Percentiles rank a stretch among this genome's conserved stretches.
phyloP scores from a whole-genome alignment of 2,329 filamentous ascomycete species.

The Akanthomyces dipterigenus region DNA sequence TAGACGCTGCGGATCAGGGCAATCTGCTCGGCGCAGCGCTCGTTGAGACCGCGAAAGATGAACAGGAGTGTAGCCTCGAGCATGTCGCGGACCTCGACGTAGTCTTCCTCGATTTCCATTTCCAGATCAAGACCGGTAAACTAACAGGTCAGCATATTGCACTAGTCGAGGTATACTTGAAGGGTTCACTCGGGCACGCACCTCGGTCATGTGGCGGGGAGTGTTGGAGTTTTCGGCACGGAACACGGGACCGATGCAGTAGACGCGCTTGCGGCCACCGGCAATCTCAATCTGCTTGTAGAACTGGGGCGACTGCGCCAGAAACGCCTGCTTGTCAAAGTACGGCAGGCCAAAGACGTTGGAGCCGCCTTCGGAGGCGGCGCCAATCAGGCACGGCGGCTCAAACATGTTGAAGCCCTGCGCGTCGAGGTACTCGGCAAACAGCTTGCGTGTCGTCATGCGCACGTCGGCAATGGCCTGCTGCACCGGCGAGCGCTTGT shows the following conservation, averaged over 20 bases:
- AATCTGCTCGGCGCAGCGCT: conserved; percentile 63
- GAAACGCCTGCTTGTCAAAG: conserved; percentile 75
- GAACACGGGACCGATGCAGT: conserved; percentile 75
- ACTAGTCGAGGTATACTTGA: neutral
- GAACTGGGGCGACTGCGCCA: conserved; percentile 77
- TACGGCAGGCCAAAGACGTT: conserved; percentile 90
- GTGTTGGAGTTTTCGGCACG: conserved; percentile 83
- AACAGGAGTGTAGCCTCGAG: conserved; percentile 68
- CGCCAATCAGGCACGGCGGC: conserved; percentile 81
- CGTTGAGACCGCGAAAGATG: conserved; percentile 67
- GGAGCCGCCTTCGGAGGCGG: conserved; percentile 85
- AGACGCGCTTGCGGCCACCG: conserved; percentile 69
- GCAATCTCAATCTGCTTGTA: conserved; percentile 87
- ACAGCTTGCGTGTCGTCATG: conserved; percentile 59
- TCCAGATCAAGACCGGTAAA: conserved; percentile 86
- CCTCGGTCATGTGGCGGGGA: conserved; percentile 75
- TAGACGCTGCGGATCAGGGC: conserved; percentile 67
- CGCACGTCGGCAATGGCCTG: conserved; percentile 62
- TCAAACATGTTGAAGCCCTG: conserved; percentile 78
- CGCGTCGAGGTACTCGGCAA: conserved; percentile 70
- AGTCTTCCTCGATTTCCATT: conserved; percentile 78
- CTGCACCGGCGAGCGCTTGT: conserved; percentile 85
- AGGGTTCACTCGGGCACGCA: conserved; percentile 24
- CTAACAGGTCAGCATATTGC: conserved; percentile 23
- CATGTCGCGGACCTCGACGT: conserved; percentile 66